These are phyloP conservation scores for Hysterangium stoloniferum DNA, from an alignment of 768 basidiomycete genomes.

Conservation along the genomic window DNA sequence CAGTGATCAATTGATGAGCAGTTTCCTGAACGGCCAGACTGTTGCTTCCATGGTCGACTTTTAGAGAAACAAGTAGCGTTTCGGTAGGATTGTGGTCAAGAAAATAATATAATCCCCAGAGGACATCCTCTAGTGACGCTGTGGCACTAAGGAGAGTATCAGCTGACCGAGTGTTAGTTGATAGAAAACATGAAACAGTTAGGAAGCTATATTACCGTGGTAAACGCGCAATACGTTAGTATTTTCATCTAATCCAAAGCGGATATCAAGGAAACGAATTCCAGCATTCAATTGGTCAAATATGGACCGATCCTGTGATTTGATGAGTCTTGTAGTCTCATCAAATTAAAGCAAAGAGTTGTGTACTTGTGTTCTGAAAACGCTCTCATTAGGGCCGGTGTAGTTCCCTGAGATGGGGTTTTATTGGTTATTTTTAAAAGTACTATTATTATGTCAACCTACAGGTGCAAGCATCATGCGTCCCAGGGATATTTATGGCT, in stretches of 20 bases:
- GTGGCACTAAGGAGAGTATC: conserved; percentile 36
- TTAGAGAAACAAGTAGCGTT: conserved; percentile 42
- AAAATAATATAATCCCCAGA: conserved; percentile 46
- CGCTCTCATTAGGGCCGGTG: conserved; percentile 4
- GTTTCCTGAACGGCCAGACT: conserved; percentile 36
- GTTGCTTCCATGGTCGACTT: conserved; percentile 39
- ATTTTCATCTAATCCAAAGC: conserved; percentile 13
- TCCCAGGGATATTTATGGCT: conserved; percentile 46
- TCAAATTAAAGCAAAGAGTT: not conserved
- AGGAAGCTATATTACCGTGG: conserved; percentile 8
- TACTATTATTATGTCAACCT: too few relatives aligned
- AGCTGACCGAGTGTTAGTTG: not conserved
- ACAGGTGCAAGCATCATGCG: conserved; percentile 40
- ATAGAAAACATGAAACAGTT: not conserved
- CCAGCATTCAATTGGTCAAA: conserved; percentile 18
- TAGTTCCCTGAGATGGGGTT: conserved; percentile 11
- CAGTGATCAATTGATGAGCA: conserved; percentile 34
- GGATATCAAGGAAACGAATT: conserved; percentile 18
- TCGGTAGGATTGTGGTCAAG: conserved; percentile 45
- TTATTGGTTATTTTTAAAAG: too few relatives aligned
- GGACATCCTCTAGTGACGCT: conserved; percentile 41
- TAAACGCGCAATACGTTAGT: conserved; percentile 15
- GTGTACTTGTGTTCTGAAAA: conserved; percentile 4
- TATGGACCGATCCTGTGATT: conserved; percentile 11
- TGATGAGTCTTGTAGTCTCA: too few relatives aligned